A percentile compares a stretch with the other conserved stretches of the same genome.
Conservation (phyloP, 352 stramenopile genomes). For the Phytophthora agathidicida region DNA sequence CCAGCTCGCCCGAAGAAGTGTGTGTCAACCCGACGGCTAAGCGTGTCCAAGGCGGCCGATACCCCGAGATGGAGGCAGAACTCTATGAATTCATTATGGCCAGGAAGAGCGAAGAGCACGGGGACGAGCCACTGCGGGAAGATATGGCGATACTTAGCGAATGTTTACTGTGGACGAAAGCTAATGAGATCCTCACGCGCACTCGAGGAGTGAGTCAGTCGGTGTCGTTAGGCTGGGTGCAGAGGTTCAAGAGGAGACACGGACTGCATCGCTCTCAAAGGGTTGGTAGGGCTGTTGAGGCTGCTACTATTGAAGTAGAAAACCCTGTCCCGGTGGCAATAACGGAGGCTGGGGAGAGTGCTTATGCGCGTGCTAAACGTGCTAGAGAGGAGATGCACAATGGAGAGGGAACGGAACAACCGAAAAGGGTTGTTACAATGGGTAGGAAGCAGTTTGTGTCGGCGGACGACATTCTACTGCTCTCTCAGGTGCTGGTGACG, state of each 20-base stretch:
- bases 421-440: neutral
- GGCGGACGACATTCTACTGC: constrained; percentile 39
- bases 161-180: constrained; percentile 36
- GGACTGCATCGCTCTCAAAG: constrained; percentile 38
- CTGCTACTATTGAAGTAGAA: neutral
- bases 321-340: neutral
- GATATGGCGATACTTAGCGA: constrained; percentile 27
- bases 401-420: constrained; percentile 1
- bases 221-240: constrained; percentile 42
- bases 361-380: neutral
- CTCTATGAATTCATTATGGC: constrained; percentile 26
- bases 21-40: constrained; percentile 38
- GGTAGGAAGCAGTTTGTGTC: constrained; percentile 46
- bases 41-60: constrained; percentile 40
- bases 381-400: neutral
- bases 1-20: constrained; percentile 28
- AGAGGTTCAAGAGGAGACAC: constrained; percentile 46
- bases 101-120: constrained; percentile 3
- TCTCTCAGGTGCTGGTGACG: constrained; percentile 30
- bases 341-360: neutral
- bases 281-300: neutral
- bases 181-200: constrained; percentile 41
- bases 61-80: constrained; percentile 41
- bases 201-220: constrained; percentile 17
- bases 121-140: neutral